Percentiles rank a stretch among this genome's conserved stretches.
Conservation (phyloP, 208 protist genomes). For the Trypanosoma rangeli region DNA sequence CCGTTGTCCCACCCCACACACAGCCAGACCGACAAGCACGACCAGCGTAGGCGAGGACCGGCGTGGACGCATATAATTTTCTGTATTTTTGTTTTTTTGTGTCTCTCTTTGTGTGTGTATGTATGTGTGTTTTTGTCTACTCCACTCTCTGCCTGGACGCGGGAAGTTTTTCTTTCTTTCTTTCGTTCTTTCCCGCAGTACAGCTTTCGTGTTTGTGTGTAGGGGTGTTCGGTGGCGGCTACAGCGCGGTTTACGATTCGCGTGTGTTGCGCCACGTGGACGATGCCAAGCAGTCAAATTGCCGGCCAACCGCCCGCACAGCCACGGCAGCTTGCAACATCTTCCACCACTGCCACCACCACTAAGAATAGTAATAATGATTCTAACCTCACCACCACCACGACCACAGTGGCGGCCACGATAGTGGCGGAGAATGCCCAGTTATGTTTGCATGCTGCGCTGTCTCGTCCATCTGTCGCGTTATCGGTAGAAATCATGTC, state of each 20-base stretch:
- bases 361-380: background rate
- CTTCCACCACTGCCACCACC: constrained; percentile 7
- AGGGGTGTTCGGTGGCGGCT: too few relatives aligned
- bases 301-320: background rate
- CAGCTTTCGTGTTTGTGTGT: too few relatives aligned
- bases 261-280: background rate
- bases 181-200: too few relatives aligned
- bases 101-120: too few relatives aligned
- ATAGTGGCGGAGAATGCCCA: background rate
- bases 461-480: constrained; percentile 21
- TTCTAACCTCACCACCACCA: background rate
- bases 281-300: constrained; percentile 9
- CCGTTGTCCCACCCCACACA: too few relatives aligned
- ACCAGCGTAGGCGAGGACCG: too few relatives aligned
- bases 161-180: too few relatives aligned
- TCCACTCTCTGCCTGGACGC: too few relatives aligned
- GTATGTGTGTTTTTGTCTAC: too few relatives aligned
- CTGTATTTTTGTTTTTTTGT: background rate
- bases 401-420: background rate
- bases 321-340: background rate
- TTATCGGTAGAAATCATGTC: constrained; percentile 25
- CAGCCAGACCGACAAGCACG: too few relatives aligned
- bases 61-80: too few relatives aligned
- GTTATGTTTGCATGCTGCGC: background rate
- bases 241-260: too few relatives aligned